A percentile compares a stretch with the other conserved stretches of the same genome.
Conservation (phyloP, 2,329 filamentous ascomycete species). For the Scopulariopsis brevicaulis region DNA sequence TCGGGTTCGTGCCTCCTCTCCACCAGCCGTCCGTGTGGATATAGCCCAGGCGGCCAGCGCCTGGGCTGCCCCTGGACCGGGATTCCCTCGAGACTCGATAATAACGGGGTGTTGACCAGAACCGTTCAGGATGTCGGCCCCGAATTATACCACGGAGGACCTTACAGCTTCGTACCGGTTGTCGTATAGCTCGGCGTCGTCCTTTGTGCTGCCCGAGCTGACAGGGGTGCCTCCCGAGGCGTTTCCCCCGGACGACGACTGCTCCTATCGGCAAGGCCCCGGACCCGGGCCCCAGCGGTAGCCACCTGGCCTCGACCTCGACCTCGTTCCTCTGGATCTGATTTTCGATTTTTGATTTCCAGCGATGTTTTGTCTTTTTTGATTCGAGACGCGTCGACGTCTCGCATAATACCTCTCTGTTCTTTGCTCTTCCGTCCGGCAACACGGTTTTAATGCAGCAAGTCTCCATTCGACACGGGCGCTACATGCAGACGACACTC, state of each 20-base stretch:
- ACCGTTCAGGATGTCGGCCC: background rate
- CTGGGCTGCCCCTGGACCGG: background rate
- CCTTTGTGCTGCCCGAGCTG: background rate
- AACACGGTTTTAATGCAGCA: background rate
- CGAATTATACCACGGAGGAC: background rate
- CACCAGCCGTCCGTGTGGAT: conserved; percentile 43
- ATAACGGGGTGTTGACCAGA: background rate
- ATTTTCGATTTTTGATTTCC: background rate
- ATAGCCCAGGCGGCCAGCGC: conserved; percentile 19
- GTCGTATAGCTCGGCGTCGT: background rate
- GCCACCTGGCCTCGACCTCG: background rate
- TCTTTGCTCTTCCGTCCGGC: background rate
- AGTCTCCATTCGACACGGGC: background rate
- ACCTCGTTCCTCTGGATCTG: background rate
- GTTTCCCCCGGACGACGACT: background rate
- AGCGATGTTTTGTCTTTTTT: background rate
- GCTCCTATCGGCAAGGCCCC: background rate
- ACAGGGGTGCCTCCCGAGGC: background rate
- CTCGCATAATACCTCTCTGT: background rate
- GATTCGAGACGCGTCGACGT: background rate
- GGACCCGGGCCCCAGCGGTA: background rate
- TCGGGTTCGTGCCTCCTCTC: conserved; percentile 53
- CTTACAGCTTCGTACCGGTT: background rate
- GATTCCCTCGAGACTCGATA: background rate
- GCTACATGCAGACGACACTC: background rate